A percentile compares a stretch with the other conserved stretches of the same genome.
These are phyloP conservation scores for Colletotrichum brevisporum DNA, from an alignment of 2,329 filamentous ascomycete genomes.

Conservation along the genomic window DNA sequence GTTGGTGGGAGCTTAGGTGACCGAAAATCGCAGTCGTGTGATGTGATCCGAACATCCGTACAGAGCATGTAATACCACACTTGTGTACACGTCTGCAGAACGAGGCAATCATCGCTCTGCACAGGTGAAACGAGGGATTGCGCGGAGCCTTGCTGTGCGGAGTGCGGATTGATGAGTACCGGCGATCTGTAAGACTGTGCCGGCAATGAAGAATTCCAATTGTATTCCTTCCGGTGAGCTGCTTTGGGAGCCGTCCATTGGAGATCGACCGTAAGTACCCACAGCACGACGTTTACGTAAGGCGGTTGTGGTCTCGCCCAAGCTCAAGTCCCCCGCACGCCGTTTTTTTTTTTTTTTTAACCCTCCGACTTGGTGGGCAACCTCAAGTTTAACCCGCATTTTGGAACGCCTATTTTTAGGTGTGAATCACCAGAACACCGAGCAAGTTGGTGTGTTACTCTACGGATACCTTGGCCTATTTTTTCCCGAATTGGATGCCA, in stretches of 20 bases:
- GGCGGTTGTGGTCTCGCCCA: slow-evolving; percentile 15
- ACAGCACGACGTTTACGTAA: slow-evolving; percentile 1
- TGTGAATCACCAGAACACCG: slow-evolving; percentile 1
- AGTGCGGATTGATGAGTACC: background rate
- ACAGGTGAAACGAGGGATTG: background rate
- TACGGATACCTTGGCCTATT: slow-evolving; percentile 6
- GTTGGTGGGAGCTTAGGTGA: background rate
- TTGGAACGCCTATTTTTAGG: slow-evolving; percentile 10
- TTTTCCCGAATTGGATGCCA: slow-evolving; percentile 1
- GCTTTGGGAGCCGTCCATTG: slow-evolving; percentile 12
- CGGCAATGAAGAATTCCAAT: background rate
- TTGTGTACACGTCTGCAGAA: too few species aligned
- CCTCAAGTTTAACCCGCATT: slow-evolving; percentile 14
- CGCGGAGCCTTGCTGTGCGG: background rate
- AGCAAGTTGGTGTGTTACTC: background rate
- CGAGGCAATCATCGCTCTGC: background rate
- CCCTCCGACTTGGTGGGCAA: background rate
- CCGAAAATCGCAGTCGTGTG: background rate
- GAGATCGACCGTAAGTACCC: slow-evolving; percentile 23
- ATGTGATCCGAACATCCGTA: too few species aligned
- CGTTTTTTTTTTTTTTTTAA: slow-evolving; percentile 6
- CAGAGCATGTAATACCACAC: too few species aligned
- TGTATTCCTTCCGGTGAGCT: background rate
- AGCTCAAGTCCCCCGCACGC: background rate
- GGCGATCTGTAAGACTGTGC: slow-evolving; percentile 1